Base-by-base conservation (phyloP, 2,329 filamentous ascomycete genomes). In the Nemania bipapillata region DNA sequence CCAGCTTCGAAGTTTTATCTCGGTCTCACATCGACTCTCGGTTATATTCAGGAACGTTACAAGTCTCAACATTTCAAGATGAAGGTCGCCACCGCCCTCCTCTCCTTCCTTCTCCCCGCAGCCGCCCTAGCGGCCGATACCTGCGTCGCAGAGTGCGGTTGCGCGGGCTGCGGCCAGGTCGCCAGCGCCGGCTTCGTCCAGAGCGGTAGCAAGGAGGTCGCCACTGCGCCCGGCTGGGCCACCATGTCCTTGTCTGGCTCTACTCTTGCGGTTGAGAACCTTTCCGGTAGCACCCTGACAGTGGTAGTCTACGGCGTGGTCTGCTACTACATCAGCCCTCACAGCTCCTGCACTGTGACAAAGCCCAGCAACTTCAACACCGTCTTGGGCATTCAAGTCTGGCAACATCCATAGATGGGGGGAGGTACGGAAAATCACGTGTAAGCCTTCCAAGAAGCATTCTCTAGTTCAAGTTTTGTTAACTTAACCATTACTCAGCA, bases 241-340 rank as follows among this genome's bases (percentile, higher is more conserved):
- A 62, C 24, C 22, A 62, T 62, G 59, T 62, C 59, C n/a, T 49
- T 62, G n/a, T 32, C 15, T 1, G 49, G 30, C 11, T 20, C 15
- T 11, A 20, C 15, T 7, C 42, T 62, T 37, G 2, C 49, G 17
- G 17, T 62, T 37, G 59, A 62, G 59, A 62, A 62, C 37, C 11
- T 62, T 22, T 62, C 59, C 24, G 37, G 50, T 35, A 54, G 50
- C 37, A 54, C 49, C n/a, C 49, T 62, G 22, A 62, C 59, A 1
- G 59, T n/a, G 9, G 11, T n/a, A 15, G 26, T 54, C 49, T 62
- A 62, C 37, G 59, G 59, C 6, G 49, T 54, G 9, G 59, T 47
- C 59, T 62, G 59, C 12, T 62, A 62, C 49, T 62, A 62, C 49
- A 62, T 62, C 4, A 62, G 59, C 35, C 30, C 59, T 32, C 49